Evolutionary conservation across 2,329 filamentous ascomycete species (phyloP), one percentile per base, ranked within the genome.

Genomic region (Dryadomyces quercus-mongolicae): DNA sequence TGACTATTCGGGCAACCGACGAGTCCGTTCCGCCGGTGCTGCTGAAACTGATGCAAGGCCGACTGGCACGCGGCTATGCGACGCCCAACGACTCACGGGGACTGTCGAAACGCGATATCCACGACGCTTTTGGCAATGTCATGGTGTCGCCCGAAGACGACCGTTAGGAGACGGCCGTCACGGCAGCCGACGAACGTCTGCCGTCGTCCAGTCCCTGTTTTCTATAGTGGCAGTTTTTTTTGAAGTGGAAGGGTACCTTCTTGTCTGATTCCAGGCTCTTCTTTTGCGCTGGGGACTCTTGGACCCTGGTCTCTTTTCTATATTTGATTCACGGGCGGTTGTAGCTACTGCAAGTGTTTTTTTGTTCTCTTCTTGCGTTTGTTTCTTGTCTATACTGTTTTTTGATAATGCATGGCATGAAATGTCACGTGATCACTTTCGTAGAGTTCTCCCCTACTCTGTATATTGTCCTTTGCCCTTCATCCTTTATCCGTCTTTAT

Each of bases 1-100:
- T 97, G 57, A 98, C 93, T 0, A 85, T 98, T 62, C 81, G 93
- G 58, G 93, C 92, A 6, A 98, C 93, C 1, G 92, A 97, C 64
- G 93, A 97, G 65, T 80, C 76, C 36, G 88, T 98, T 0, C 90
- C 93, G 8, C 77, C 81, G 1, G 77, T 92, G 20, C 67, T 98
- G 55, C 73, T 93, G 63, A 91, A 88, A 68, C 72, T 87, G 55
- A 95, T 98, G 89, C 86, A 94, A 65, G 87, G 92, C 59, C 80
- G 86, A 58, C 74, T 97, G 49, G 76, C 85, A 8, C 66, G 68
- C 8, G 82, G 82, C 5, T 61, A 70, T 22, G 71, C 73, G 34
- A 72, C 69, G 25, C 56, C 62, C 16, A 64, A 67, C 9, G 72
- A 77, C 42, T 60, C 66, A 36, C 61, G 68, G 8, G 67, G 71